Evolutionary conservation across 148 eudicot genomes (phyloP).

Genomic region (Polygonum maritimum): DNA sequence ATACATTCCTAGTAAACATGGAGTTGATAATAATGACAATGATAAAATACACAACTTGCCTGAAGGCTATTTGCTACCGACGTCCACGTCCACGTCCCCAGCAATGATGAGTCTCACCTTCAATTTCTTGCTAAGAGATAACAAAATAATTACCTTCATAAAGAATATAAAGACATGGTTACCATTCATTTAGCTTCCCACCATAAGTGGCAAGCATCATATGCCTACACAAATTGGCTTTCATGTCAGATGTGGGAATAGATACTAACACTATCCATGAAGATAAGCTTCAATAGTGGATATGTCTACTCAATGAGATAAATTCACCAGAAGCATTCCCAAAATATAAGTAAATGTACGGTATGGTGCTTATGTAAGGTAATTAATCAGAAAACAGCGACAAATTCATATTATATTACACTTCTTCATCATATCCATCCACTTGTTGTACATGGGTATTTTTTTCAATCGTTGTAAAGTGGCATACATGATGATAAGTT

Average conservation of each 20-base stretch:
- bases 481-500: background rate
- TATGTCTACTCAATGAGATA: background rate
- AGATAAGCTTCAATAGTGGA: background rate
- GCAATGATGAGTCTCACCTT: background rate
- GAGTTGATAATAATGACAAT: background rate
- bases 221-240: background rate
- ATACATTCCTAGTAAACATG: background rate
- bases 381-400: background rate
- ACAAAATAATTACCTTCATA: background rate
- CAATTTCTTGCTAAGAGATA: background rate
- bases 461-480: background rate
- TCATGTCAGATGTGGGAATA: slow-evolving; percentile 2
- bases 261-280: background rate
- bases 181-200: slow-evolving; percentile 2
- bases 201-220: slow-evolving; percentile 6
- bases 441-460: background rate
- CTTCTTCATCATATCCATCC: background rate
- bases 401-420: background rate
- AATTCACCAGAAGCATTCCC: background rate
- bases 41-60: background rate
- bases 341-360: background rate
- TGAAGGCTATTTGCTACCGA: background rate
- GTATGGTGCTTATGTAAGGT: background rate
- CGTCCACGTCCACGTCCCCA: background rate
- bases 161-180: slow-evolving; percentile 1